Evolutionary conservation across 176 grass and related monocot species (phyloP).

Genomic region (Hordeum vulgare): MorexV3_pseudomolecules_assembly NC_058523.1:553812963-553813462

Average conservation of each 20-base stretch:
- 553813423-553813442: not conserved
- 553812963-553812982: not conserved
- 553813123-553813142: conserved; percentile 10
- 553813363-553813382: not conserved
- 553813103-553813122: not conserved
- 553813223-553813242: not conserved
- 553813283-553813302: not conserved
- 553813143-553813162: conserved; percentile 22
- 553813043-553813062: conserved; percentile 5
- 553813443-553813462: not conserved
- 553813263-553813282: conserved; percentile 42
- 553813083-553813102: not conserved
- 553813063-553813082: conserved; percentile 5
- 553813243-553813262: conserved; percentile 28
- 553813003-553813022: not conserved
- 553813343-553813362: not conserved
- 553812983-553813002: no score
- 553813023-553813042: no score
- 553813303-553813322: not conserved
- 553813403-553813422: not conserved
- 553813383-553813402: not conserved
- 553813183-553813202: not conserved
- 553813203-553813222: not conserved
- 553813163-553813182: not conserved
- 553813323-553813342: not conserved